phyloP scores from a whole-genome alignment of 2,329 filamentous ascomycete species.

The Fusarium globosum region DNA sequence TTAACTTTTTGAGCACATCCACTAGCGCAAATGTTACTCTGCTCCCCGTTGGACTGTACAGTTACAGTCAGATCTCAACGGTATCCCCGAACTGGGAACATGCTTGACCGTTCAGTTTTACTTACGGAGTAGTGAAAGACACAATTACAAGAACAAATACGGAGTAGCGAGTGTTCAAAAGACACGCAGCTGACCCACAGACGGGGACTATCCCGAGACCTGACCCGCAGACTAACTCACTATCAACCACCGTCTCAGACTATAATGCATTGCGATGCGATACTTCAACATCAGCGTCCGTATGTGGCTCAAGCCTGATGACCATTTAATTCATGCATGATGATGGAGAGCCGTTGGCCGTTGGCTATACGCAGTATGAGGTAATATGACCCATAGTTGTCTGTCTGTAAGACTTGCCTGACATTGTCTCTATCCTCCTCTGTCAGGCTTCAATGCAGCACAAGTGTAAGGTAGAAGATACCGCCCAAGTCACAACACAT shows the following conservation, averaged over 20 bases:
- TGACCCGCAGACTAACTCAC: not conserved
- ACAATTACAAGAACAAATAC: not conserved
- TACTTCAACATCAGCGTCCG: not conserved
- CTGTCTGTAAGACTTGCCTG: not conserved
- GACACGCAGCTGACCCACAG: slow-evolving; percentile 1
- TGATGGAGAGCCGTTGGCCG: not conserved
- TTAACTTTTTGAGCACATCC: not conserved
- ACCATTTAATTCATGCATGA: slow-evolving; percentile 14
- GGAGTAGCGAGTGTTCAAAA: not conserved
- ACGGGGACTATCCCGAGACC: slow-evolving; percentile 18
- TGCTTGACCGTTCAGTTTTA: not conserved
- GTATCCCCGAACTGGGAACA: slow-evolving; percentile 13
- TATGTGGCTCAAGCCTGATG: not conserved
- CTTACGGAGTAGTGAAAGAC: slow-evolving; percentile 4
- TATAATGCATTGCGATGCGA: not conserved
- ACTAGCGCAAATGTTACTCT: not conserved
- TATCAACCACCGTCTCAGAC: slow-evolving; percentile 1
- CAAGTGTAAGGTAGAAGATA: not conserved
- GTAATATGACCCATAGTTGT: not conserved
- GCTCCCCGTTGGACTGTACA: slow-evolving; percentile 11
- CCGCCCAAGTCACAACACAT: not conserved
- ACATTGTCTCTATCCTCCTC: not conserved
- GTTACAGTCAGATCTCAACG: slow-evolving; percentile 21
- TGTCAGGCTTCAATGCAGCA: slow-evolving; percentile 14
- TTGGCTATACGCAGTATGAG: slow-evolving; percentile 1